Evolutionary conservation across 108 stramenopile genomes (phyloP), one percentile per base, ranked within the genome.

Genomic region (Aurantiochytrium sp.): DNA sequence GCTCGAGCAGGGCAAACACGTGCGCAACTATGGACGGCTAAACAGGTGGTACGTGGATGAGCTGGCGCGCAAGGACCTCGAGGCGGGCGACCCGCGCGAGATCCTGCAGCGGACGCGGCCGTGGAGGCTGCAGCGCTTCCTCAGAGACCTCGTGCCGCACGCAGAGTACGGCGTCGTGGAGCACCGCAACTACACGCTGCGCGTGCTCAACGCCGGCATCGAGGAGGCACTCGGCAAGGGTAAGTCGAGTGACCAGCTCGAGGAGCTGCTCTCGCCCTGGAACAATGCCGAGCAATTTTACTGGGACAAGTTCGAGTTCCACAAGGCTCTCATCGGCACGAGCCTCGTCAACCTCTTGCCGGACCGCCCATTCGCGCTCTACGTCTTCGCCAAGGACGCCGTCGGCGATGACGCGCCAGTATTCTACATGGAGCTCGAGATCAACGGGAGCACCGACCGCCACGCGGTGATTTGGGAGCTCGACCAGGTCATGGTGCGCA

Each of bases 341-440:
- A n/a, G 24, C 27, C 42, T 81, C 21, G 22, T 81, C 69, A 81
- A 81, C 42, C 21, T 81, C 5, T 39, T 81, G 69, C 69, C 69
- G 5, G 69, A 81, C 22, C 21, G 69, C 21, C 15, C 41, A 4
- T 81, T 81, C 27, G 69, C 69, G 10, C 42, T 81, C 37, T 81
- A 45, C 42, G 69, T 81, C 1, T 81, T 21, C 22, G 69, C 69
- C 22, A 81, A 81, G 42, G 42, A 81, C 27, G 24, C 42, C 69
- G 42, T 81, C 27, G 69, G 69, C 22, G 69, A 81, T 21, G 69
- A 81, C 42, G 27, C 37, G 17, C 69, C 69, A 37, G 42, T 81
- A 0, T 81, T 45, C 36, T 81, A 81, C 36, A 81, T 81, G 69
- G 69, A 81, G 42, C 69, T 81, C 41, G 69, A 81, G 69, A 37